phyloP scores from a whole-genome alignment of 2,329 filamentous ascomycete species.

The Ilyonectria mors-panacis region DNA sequence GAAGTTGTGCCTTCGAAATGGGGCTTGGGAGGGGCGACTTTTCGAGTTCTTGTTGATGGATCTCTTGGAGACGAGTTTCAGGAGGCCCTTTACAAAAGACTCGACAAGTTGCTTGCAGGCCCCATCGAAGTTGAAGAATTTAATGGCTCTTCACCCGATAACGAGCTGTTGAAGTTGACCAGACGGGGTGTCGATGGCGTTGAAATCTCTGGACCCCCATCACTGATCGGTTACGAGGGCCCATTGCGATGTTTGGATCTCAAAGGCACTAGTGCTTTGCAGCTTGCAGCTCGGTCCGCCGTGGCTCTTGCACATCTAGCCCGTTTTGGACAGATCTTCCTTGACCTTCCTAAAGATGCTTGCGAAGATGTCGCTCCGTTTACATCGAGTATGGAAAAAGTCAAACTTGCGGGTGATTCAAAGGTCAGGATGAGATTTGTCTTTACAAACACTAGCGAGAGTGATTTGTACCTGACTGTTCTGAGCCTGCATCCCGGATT shows the following conservation, averaged over 20 bases:
- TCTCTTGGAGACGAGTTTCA: background rate
- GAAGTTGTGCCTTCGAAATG: slow-evolving; percentile 15
- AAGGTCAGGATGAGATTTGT: background rate
- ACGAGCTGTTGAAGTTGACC: background rate
- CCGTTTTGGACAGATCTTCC: slow-evolving; percentile 5
- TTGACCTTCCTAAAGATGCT: background rate
- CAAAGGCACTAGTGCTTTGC: background rate
- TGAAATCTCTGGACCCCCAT: background rate
- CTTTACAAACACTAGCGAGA: slow-evolving; percentile 8
- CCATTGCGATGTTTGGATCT: background rate
- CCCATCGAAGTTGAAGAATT: slow-evolving; percentile 2
- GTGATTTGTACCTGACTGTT: slow-evolving; percentile 5
- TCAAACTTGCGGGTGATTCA: background rate
- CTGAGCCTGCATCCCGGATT: slow-evolving; percentile 4
- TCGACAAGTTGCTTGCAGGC: background rate
- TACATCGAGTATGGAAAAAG: background rate
- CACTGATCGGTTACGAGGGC: background rate
- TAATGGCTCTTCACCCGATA: background rate
- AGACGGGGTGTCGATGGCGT: background rate
- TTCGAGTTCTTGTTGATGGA: background rate
- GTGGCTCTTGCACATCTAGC: background rate
- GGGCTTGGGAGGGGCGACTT: background rate
- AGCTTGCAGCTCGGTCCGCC: background rate
- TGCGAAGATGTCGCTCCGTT: background rate
- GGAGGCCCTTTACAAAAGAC: background rate